Percentiles rank a stretch among this genome's conserved stretches.
Evolutionary conservation across 345 rosid species (phyloP).

Genomic region (Salix exigua): DNA sequence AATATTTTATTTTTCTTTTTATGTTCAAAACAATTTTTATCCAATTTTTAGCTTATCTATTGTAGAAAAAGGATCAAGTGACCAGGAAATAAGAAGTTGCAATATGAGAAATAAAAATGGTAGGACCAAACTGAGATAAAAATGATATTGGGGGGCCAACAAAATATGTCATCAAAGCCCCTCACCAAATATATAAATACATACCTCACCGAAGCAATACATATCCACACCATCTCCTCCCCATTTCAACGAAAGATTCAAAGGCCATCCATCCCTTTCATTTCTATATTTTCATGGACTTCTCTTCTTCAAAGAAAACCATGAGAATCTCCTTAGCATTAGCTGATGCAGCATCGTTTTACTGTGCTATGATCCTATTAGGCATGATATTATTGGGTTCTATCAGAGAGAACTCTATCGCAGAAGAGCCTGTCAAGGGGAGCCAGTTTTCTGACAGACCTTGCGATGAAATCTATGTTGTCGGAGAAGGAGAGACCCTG

Average conservation of each 20-base stretch:
- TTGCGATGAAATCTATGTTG: constrained; percentile 72
- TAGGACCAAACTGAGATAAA: not conserved
- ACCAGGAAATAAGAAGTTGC: not conserved
- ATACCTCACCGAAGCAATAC: not conserved
- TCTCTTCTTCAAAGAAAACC: constrained; percentile 13
- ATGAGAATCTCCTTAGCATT: constrained; percentile 23
- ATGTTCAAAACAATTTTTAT: no score
- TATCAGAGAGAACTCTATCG: constrained; percentile 31
- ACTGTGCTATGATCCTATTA: constrained; percentile 49
- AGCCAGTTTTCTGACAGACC: constrained; percentile 39
- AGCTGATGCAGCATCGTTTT: constrained; percentile 58
- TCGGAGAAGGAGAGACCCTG: constrained; percentile 76
- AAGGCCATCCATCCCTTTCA: not conserved
- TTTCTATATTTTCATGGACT: constrained; percentile 4
- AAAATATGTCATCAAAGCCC: not conserved
- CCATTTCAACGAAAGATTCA: constrained; percentile 1
- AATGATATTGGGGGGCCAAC: not conserved
- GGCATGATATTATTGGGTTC: constrained; percentile 52
- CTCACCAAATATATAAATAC: not conserved
- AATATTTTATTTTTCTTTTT: no score
- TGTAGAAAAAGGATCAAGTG: not conserved
- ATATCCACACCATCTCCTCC: not conserved
- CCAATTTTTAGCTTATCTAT: no score
- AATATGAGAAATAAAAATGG: not conserved
- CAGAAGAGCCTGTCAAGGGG: constrained; percentile 37